Evolutionary conservation across 306 rosid species (phyloP).

Genomic region (Rubus idaeus): DNA sequence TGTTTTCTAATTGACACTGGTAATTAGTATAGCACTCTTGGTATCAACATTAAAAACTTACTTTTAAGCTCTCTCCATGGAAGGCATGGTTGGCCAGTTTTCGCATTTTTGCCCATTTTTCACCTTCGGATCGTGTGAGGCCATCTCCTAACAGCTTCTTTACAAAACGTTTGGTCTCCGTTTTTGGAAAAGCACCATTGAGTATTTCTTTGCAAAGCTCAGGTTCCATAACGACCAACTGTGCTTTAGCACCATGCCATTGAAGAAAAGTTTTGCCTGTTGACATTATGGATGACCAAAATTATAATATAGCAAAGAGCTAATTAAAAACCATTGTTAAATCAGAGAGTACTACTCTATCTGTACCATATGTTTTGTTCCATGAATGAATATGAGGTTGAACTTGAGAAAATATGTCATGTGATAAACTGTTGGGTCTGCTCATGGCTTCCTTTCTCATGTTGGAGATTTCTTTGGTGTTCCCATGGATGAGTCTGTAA

Average conservation of each 20-base stretch:
- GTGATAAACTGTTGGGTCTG: conserved; percentile 16
- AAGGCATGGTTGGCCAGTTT: conserved; percentile 37
- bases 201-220: conserved; percentile 37
- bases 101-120: conserved; percentile 33
- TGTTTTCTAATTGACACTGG: not conserved
- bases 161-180: not conserved
- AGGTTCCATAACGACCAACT: conserved; percentile 29
- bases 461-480: conserved; percentile 16
- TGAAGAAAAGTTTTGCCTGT: conserved; percentile 35
- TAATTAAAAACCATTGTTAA: not conserved
- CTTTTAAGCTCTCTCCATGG: conserved; percentile 38
- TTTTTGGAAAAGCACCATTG: conserved; percentile 14
- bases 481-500: conserved; percentile 22
- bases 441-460: conserved; percentile 16
- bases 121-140: conserved; percentile 26
- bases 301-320: not conserved
- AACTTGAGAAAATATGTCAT: conserved; percentile 16
- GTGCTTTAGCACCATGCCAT: conserved; percentile 35
- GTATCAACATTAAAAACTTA: not conserved
- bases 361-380: conserved; percentile 12
- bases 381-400: conserved; percentile 28
- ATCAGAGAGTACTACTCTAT: not conserved
- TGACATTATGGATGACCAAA: not conserved
- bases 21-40: not conserved
- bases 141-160: conserved; percentile 38